These are phyloP conservation scores for Eimeria sp. DNA, from an alignment of 169 alveolate species.

Conservation along the genomic window DNA sequence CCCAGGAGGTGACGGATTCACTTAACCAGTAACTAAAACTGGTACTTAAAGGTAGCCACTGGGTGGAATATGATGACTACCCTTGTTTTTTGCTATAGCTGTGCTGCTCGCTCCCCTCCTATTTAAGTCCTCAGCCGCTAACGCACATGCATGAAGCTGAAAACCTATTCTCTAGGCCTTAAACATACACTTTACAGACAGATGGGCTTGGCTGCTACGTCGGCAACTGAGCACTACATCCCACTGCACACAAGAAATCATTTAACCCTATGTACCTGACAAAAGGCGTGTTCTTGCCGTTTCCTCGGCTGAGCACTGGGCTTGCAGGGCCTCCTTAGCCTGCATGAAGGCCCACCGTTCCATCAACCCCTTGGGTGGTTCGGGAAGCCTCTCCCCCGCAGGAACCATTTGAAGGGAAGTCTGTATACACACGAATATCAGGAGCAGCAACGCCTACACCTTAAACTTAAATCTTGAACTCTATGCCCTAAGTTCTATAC, in stretches of 20 bases:
- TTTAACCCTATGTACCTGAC: slow-evolving; percentile 9
- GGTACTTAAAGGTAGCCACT: too few relatives aligned
- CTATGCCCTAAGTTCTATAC: background rate
- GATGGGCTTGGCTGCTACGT: background rate
- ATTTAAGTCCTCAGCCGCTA: too few relatives aligned
- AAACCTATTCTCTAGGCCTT: background rate
- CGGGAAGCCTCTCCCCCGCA: slow-evolving; percentile 33
- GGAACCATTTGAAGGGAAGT: slow-evolving; percentile 58
- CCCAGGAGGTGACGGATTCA: too few relatives aligned
- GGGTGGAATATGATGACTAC: background rate
- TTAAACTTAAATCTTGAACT: background rate
- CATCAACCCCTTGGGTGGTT: background rate
- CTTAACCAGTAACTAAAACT: too few relatives aligned
- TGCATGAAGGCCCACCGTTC: slow-evolving; percentile 7
- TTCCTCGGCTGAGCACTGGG: slow-evolving; percentile 28
- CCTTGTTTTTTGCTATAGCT: too few relatives aligned
- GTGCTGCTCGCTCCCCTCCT: background rate
- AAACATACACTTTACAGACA: background rate
- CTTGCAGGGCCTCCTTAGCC: slow-evolving; percentile 26
- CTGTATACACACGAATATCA: background rate
- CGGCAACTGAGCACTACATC: background rate
- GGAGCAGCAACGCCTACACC: background rate
- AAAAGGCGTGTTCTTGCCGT: background rate
- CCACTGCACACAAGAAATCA: too few relatives aligned
- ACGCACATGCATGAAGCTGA: background rate